Evolutionary conservation across 129 eudicot genomes (phyloP), one percentile per base, ranked within the genome.

Genomic region (Pseudognaphalium luteoalbum): DNA sequence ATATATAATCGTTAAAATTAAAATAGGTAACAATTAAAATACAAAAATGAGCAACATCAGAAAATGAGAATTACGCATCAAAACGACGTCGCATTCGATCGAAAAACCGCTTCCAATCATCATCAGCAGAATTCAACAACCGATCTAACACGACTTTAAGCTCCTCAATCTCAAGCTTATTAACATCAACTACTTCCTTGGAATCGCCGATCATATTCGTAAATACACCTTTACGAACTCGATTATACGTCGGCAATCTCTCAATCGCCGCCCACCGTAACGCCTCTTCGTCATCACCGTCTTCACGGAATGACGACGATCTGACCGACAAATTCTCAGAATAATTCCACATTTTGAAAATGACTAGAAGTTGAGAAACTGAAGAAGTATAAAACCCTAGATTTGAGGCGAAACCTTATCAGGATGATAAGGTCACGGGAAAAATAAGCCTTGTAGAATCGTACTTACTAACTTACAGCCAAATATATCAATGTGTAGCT

Each of bases 201-300:
- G 82, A 63, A 58, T 94, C 96, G 16, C 98, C 98, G 5, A 86
- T 82, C 56, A 87, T 82, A 57, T 84, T 86, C 78, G 83, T 82
- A 80, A 94, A 94, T 10, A 94, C 83, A 0, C 98, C 98, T 33
- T 88, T 82, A 81, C 98, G 81, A 14, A 94, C 97, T 44, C 98
- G 87, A 62, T 60, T 82, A 56, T 85, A 91, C 39, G 98, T 94
- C 70, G 98, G 98, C 51, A 94, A 68, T 60, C 98, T 64, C 93
- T 94, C 96, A 62, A 94, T 80, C 19, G 98, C 98, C 50, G 97
- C 98, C 98, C 98, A 94, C 44, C 88, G 87, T 28, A 94, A 73
- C 76, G 92, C 98, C 87, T 94, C 97, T 87, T 94, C 98, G 65
- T 91, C 98, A 35, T 83, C 93, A 0, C 82, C 93, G 64, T 84